Conservation (phyloP, 2,329 filamentous ascomycete species). For the Didymella exigua region DNA sequence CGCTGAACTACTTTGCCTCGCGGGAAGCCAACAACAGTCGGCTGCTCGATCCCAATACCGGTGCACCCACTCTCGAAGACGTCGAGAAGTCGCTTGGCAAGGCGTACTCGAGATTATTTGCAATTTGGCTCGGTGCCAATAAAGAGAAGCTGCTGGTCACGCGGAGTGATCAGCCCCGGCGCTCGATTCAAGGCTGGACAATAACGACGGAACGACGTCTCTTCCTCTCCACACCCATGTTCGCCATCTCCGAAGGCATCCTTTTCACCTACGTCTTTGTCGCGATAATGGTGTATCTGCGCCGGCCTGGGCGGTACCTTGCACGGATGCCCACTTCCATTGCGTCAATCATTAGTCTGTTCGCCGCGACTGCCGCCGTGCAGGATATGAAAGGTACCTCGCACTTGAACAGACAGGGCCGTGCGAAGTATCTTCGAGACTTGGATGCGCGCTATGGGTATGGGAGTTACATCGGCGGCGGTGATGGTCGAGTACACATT, state of each 20-base stretch:
- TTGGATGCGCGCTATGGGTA: constrained; percentile 51
- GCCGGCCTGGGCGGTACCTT: constrained; percentile 51
- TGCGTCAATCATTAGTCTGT: constrained; percentile 54
- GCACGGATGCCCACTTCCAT: constrained; percentile 58
- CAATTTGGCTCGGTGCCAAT: constrained; percentile 54
- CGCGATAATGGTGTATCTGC: constrained; percentile 50
- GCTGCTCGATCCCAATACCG: constrained; percentile 45
- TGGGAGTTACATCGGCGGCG: constrained; percentile 55
- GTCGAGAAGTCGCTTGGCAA: constrained; percentile 28
- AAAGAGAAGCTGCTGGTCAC: constrained; percentile 46
- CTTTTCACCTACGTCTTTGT: constrained; percentile 53
- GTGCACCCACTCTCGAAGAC: constrained; percentile 41
- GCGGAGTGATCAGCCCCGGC: accelerated
- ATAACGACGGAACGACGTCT: constrained; percentile 46
- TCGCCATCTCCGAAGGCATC: constrained; percentile 52
- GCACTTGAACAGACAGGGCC: constrained; percentile 24
- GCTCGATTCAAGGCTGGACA: background rate
- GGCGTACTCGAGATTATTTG: constrained; percentile 50
- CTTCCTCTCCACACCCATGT: constrained; percentile 56
- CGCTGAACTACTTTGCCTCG: constrained; percentile 56
- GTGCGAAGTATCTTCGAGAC: constrained; percentile 20
- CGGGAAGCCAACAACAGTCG: constrained; percentile 33
- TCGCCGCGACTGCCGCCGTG: constrained; percentile 54
- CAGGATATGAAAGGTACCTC: constrained; percentile 40
- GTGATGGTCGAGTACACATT: constrained; percentile 55